Conservation (phyloP, 495 filamentous ascomycete species). For the Neurospora sp. region DNA sequence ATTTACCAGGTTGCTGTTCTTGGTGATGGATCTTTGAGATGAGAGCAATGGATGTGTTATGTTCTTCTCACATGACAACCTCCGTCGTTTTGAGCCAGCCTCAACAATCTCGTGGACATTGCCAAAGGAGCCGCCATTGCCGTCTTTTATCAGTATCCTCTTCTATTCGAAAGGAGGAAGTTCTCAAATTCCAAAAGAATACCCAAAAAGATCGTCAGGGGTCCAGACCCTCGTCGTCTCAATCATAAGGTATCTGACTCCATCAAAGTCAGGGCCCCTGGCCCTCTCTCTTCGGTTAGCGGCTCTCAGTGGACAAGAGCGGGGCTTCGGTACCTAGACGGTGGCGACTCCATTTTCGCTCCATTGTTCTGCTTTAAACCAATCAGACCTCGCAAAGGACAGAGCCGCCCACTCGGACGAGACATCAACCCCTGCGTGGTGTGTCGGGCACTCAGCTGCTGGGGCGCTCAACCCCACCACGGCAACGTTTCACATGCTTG, state of each 20-base stretch:
- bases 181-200: too few relatives aligned
- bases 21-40: too few relatives aligned
- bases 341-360: not conserved
- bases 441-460: too few relatives aligned
- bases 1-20: too few relatives aligned
- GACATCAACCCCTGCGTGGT: not conserved
- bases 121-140: too few relatives aligned
- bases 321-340: not conserved
- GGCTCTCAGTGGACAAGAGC: not conserved
- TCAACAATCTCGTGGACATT: too few relatives aligned
- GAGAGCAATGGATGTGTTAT: too few relatives aligned
- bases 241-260: too few relatives aligned
- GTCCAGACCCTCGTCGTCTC: not conserved
- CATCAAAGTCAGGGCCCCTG: not conserved
- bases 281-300: not conserved
- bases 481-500: not conserved
- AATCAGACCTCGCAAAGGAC: fast-evolving
- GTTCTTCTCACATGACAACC: too few relatives aligned
- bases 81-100: too few relatives aligned
- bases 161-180: too few relatives aligned
- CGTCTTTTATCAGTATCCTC: too few relatives aligned
- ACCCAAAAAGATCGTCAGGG: not conserved
- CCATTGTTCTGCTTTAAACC: not conserved
- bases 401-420: not conserved
- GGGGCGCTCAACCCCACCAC: not conserved